Evolutionary conservation across 768 basidiomycete genomes (phyloP), one percentile per base, ranked within the genome.

Genomic region (Mycena galericulata): DNA sequence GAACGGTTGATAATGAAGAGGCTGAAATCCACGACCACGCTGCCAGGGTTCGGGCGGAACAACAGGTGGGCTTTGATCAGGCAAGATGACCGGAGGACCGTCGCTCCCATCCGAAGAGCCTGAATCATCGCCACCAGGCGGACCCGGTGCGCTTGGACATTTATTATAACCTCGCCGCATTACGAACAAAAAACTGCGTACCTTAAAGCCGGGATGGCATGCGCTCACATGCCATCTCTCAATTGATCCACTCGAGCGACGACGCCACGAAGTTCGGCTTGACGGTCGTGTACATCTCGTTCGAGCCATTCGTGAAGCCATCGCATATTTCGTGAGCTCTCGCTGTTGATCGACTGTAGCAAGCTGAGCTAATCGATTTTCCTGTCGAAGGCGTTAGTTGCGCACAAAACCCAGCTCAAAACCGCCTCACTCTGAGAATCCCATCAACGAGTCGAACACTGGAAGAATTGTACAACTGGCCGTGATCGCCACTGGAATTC

Each of bases 331-430:
- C 87, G 93, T 93, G 56, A 94, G 80, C 75, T 92, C 92, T 41
- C 92, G 86, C 71, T 93, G 92, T 73, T 95, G 92, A 51, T 92
- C 90, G 17, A 94, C 86, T 29, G 91, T 91, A 0, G 92, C 92
- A 22, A 88, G 78, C 76, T 93, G 91, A 1, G 91, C 91, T 7
- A 88, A 78, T 4, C 90, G 90, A 76, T 92, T 93, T 81, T 94
- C 91, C 93, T 95, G 70, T 4, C 50, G 22, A 59, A 50, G 47
- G 12, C 55, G 58, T 72, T 67, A 55, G 70, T 20, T 59, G 58
- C 54, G 7, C n/a, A 41, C 45, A 8, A n/a, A 55, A 62, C n/a
- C n/a, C n/a, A n/a, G 15, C 12, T 40, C n/a, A 68, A 11, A 60
- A 65, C 24, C 26, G 24, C 72, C 86, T 70, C 72, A 92, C 92